A percentile compares a stretch with the other conserved stretches of the same genome.
phyloP scores from a whole-genome alignment of 2,329 filamentous ascomycete genomes.

The Apiospora phragmitis region DNA sequence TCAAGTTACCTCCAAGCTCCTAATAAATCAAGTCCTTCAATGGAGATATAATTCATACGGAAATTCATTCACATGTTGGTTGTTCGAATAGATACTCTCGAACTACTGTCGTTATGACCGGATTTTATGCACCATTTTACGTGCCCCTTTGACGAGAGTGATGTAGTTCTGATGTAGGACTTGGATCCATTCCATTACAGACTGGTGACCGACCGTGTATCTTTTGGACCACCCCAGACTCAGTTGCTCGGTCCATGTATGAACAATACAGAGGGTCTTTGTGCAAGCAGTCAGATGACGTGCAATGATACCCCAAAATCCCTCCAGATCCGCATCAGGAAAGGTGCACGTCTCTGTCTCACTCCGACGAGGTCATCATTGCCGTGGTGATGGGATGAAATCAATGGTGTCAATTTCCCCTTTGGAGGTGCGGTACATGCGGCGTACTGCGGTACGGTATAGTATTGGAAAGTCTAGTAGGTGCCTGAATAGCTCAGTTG shows the following conservation, averaged over 20 bases:
- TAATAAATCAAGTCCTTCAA: neutral
- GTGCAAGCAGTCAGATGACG: neutral
- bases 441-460: neutral
- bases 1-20: too few species aligned
- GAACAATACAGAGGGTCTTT: neutral
- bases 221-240: neutral
- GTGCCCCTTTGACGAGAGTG: neutral
- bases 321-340: neutral
- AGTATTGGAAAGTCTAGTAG: neutral
- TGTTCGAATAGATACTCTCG: neutral
- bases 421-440: neutral
- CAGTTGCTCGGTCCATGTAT: neutral
- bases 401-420: neutral
- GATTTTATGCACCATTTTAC: neutral
- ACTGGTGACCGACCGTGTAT: neutral
- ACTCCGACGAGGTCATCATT: neutral
- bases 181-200: neutral
- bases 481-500: conserved; percentile 2
- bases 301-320: neutral
- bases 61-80: neutral
- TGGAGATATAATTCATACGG: neutral
- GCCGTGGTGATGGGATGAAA: conserved; percentile 1
- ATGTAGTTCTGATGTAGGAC: neutral
- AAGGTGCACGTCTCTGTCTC: neutral
- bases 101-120: neutral